Evolutionary conservation across 768 basidiomycete genomes (phyloP).

Genomic region (Cystobasidiopsis lactophilus): DNA sequence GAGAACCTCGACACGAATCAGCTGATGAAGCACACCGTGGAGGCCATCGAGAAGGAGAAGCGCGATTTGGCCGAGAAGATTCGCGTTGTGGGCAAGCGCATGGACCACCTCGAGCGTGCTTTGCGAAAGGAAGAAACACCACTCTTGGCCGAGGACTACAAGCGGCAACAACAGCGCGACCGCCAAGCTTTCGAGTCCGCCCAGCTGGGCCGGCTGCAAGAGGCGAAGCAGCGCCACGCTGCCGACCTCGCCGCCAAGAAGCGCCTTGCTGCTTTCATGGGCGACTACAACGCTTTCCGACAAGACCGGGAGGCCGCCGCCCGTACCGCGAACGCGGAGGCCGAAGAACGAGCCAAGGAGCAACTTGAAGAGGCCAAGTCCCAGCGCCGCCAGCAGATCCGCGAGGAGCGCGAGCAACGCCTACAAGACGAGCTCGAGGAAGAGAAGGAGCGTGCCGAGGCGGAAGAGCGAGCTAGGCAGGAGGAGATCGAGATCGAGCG

Average conservation of each 20-base stretch:
- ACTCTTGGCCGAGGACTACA: slow-evolving; percentile 65
- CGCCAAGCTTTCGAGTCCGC: slow-evolving; percentile 42
- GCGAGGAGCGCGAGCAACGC: slow-evolving; percentile 16
- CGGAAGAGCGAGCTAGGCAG: slow-evolving; percentile 13
- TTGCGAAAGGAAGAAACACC: slow-evolving; percentile 82
- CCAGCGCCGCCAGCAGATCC: slow-evolving; percentile 16
- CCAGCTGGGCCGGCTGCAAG: slow-evolving; percentile 38
- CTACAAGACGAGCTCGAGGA: slow-evolving; percentile 17
- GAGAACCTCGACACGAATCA: slow-evolving; percentile 65
- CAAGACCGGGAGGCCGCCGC: slow-evolving; percentile 33
- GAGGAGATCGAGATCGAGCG: slow-evolving; percentile 23
- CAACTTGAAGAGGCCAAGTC: slow-evolving; percentile 33
- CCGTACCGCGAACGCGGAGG: slow-evolving; percentile 26
- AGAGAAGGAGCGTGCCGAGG: slow-evolving; percentile 20
- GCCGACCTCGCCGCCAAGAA: slow-evolving; percentile 52
- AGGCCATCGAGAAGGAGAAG: slow-evolving; percentile 93
- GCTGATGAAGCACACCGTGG: slow-evolving; percentile 71
- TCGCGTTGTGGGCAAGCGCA: slow-evolving; percentile 60
- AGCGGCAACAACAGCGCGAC: slow-evolving; percentile 58
- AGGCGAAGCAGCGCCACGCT: slow-evolving; percentile 36
- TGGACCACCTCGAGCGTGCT: slow-evolving; percentile 88
- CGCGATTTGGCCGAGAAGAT: slow-evolving; percentile 59
- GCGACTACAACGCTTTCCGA: slow-evolving; percentile 42
- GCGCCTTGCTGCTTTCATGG: slow-evolving; percentile 47
- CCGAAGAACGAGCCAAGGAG: slow-evolving; percentile 22